phyloP scores from a whole-genome alignment of 371 early-diverging fungal genomes.

The Lichtheimia corymbifera region DNA sequence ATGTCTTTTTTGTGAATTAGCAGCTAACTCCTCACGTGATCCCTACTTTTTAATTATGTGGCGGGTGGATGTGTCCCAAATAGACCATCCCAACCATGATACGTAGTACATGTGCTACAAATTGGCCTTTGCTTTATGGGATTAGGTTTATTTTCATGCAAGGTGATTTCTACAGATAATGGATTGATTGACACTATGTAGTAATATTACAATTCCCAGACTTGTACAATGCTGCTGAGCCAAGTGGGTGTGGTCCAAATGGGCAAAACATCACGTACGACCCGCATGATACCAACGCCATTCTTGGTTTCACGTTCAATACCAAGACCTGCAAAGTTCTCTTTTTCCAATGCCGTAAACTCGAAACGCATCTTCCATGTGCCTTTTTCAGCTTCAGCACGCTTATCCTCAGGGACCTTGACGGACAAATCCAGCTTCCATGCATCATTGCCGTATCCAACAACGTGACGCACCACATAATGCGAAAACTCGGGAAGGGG shows the following conservation, averaged over 20 bases:
- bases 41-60: no score
- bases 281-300: slow-evolving; percentile 57
- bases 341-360: slow-evolving; percentile 58
- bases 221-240: slow-evolving; percentile 54
- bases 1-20: no score
- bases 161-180: not conserved
- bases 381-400: slow-evolving; percentile 37
- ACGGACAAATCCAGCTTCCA: slow-evolving; percentile 56
- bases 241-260: slow-evolving; percentile 66
- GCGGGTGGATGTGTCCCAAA: no score
- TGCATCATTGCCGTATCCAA: slow-evolving; percentile 60
- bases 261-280: slow-evolving; percentile 51
- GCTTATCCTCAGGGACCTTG: slow-evolving; percentile 46
- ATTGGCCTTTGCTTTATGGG: no score
- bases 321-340: slow-evolving; percentile 51
- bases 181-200: not conserved
- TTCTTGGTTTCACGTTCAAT: slow-evolving; percentile 47
- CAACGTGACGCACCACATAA: slow-evolving; percentile 68
- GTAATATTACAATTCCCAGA: slow-evolving; percentile 42
- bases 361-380: slow-evolving; percentile 49
- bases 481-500: slow-evolving; percentile 40
- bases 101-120: no score
- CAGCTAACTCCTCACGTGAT: no score
- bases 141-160: no score
- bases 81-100: no score